Conservation (phyloP, 371 early-diverging fungal genomes). For the Rhizopus stolonifer region DNA sequence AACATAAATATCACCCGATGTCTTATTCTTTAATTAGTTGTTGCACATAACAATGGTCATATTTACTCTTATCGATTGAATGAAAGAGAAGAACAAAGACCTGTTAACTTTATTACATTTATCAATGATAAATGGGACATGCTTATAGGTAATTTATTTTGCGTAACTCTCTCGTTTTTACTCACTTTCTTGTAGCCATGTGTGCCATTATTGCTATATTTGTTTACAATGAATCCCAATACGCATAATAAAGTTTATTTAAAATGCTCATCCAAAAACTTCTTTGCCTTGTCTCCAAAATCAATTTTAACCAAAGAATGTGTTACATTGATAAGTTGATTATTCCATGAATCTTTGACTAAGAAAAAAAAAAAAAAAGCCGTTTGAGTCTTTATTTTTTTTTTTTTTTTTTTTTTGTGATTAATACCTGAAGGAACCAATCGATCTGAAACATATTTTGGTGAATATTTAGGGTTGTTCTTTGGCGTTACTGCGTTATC, state of each 20-base stretch:
- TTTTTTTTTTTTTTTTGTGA: neutral
- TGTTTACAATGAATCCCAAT: conserved; percentile 34
- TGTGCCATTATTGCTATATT: conserved; percentile 26
- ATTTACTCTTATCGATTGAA: conserved; percentile 29
- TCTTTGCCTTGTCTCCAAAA: conserved; percentile 24
- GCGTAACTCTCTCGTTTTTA: too few relatives aligned
- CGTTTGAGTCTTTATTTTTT: neutral
- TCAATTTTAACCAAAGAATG: conserved; percentile 36
- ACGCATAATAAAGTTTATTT: conserved; percentile 4
- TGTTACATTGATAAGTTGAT: conserved; percentile 38
- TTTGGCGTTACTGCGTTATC: conserved; percentile 17
- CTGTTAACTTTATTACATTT: conserved; percentile 26
- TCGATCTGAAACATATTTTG: conserved; percentile 25
- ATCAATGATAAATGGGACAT: conserved; percentile 35
- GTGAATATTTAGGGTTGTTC: conserved; percentile 18
- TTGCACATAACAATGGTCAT: conserved; percentile 25
- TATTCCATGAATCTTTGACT: conserved; percentile 47
- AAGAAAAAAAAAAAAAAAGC: neutral
- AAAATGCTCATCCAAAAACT: conserved; percentile 31
- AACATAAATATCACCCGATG: neutral
- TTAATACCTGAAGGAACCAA: conserved; percentile 32
- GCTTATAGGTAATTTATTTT: conserved; percentile 25
- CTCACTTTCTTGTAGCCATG: conserved; percentile 20
- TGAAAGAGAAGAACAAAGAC: conserved; percentile 21
- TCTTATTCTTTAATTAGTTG: conserved; percentile 5